These are phyloP conservation scores for Purpureocillium lavendulum DNA, from an alignment of 2,329 filamentous ascomycete genomes.

Conservation along the genomic window DNA sequence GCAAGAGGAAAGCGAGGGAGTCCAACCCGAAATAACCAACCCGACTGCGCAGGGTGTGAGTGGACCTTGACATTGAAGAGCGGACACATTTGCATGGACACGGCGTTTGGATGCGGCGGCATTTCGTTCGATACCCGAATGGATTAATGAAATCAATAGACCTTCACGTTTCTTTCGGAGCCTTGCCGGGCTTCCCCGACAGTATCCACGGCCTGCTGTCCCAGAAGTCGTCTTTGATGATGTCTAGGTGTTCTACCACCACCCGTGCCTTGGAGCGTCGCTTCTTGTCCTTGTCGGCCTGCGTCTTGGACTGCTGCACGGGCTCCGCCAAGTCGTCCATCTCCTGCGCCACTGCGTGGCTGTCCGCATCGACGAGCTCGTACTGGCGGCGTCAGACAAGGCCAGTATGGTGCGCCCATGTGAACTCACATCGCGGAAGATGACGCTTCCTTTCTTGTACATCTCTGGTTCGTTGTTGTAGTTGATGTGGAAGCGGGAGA, in stretches of 20 bases:
- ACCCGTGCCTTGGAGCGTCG: conserved; percentile 71
- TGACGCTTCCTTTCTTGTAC: conserved; percentile 84
- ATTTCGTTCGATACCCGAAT: conserved; percentile 15
- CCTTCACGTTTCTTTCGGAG: conserved; percentile 49
- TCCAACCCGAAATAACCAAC: conserved; percentile 5
- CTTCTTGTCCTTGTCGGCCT: conserved; percentile 77
- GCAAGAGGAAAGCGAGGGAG: conserved; percentile 19
- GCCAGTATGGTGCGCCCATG: no score
- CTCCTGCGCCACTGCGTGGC: conserved; percentile 35
- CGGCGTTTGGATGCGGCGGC: conserved; percentile 16
- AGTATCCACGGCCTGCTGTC: conserved; percentile 75
- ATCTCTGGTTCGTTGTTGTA: conserved; percentile 96
- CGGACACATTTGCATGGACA: conserved; percentile 8
- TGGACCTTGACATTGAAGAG: no score
- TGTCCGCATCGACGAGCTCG: conserved; percentile 55
- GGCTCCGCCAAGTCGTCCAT: conserved; percentile 44
- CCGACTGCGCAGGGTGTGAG: no score
- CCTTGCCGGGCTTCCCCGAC: conserved; percentile 63
- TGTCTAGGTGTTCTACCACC: conserved; percentile 77
- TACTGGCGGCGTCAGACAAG: conserved; percentile 41
- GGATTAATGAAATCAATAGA: conserved; percentile 12
- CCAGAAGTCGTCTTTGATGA: conserved; percentile 97
- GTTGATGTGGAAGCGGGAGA: conserved; percentile 81
- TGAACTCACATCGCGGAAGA: conserved; percentile 69
- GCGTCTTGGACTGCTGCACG: conserved; percentile 61